phyloP scores from a whole-genome alignment of 2,329 filamentous ascomycete genomes.

The Epichloe coenophiala region DNA sequence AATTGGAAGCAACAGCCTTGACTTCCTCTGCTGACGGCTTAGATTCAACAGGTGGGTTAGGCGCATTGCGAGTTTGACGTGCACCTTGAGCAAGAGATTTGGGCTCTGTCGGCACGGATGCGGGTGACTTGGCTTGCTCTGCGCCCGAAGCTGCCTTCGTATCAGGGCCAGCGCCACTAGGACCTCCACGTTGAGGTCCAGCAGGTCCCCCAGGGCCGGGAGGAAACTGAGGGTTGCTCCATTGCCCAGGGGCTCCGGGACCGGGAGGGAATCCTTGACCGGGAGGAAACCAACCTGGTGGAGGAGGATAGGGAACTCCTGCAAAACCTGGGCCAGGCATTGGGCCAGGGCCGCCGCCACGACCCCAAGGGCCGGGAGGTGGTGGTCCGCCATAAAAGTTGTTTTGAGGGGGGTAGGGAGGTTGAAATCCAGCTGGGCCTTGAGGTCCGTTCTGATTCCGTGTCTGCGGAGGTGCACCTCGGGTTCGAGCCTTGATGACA shows the following conservation, averaged over 20 bases:
- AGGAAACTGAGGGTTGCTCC: constrained; percentile 47
- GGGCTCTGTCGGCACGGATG: constrained; percentile 36
- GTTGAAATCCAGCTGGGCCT: constrained; percentile 26
- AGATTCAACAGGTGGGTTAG: constrained; percentile 52
- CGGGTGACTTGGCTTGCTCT: constrained; percentile 34
- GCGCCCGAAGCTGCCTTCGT: constrained; percentile 33
- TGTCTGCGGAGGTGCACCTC: constrained; percentile 19
- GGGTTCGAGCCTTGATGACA: constrained; percentile 24
- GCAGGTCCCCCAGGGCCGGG: constrained; percentile 25
- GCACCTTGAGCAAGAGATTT: constrained; percentile 36
- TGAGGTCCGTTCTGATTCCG: constrained; percentile 18
- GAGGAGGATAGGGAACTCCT: constrained; percentile 66
- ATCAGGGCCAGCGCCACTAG: constrained; percentile 24
- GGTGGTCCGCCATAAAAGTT: constrained; percentile 36
- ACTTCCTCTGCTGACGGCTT: constrained; percentile 44
- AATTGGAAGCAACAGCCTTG: constrained; percentile 30
- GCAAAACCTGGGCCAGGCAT: constrained; percentile 37
- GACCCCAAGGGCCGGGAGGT: constrained; percentile 40
- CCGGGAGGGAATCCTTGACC: constrained; percentile 56
- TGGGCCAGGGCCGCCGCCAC: constrained; percentile 40
- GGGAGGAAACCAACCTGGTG: constrained; percentile 65
- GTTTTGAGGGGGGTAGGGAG: constrained; percentile 28
- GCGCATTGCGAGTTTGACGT: constrained; percentile 34
- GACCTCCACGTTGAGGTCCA: constrained; percentile 36
- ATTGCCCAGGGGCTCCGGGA: constrained; percentile 36